phyloP scores from a whole-genome alignment of 2,329 filamentous ascomycete species.

The Colletotrichum musae region DNA sequence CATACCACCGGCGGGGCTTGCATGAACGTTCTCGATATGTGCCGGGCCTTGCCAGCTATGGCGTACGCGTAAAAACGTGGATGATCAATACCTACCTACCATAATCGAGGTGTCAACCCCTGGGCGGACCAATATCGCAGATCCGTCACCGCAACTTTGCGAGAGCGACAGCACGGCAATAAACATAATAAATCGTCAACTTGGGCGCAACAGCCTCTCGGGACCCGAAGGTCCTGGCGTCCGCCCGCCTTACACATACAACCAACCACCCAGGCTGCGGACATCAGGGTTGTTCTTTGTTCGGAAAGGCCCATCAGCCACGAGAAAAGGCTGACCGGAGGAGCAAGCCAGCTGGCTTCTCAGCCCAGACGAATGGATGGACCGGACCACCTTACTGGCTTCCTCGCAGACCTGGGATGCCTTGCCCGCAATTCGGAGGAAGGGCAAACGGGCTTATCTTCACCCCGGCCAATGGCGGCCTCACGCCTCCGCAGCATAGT shows the following conservation, averaged over 20 bases:
- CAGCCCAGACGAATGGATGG: neutral
- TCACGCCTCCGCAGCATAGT: slow-evolving; percentile 16
- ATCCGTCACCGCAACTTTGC: slow-evolving; percentile 30
- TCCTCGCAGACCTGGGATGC: slow-evolving; percentile 2
- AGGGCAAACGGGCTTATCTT: slow-evolving; percentile 2
- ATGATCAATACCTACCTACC: slow-evolving; percentile 12
- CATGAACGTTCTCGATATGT: slow-evolving; percentile 36
- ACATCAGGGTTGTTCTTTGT: slow-evolving; percentile 4
- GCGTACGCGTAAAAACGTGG: slow-evolving; percentile 6
- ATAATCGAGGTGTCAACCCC: slow-evolving; percentile 23
- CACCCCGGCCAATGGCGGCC: neutral
- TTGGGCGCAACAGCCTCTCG: slow-evolving; percentile 5
- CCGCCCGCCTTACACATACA: neutral
- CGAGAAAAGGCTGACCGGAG: neutral
- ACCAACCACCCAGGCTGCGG: neutral
- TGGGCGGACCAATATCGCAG: slow-evolving; percentile 19
- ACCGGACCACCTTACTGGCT: neutral
- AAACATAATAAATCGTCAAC: slow-evolving; percentile 3
- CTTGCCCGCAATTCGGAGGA: slow-evolving; percentile 14
- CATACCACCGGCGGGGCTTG: slow-evolving; percentile 34
- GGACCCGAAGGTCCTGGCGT: neutral
- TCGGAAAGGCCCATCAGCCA: slow-evolving; percentile 15
- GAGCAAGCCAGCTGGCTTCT: neutral
- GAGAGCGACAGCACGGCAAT: neutral
- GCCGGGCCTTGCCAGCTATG: slow-evolving; percentile 24